These are phyloP conservation scores for Auriscalpium orientale DNA, from an alignment of 768 basidiomycete genomes.

Conservation along the genomic window DNA sequence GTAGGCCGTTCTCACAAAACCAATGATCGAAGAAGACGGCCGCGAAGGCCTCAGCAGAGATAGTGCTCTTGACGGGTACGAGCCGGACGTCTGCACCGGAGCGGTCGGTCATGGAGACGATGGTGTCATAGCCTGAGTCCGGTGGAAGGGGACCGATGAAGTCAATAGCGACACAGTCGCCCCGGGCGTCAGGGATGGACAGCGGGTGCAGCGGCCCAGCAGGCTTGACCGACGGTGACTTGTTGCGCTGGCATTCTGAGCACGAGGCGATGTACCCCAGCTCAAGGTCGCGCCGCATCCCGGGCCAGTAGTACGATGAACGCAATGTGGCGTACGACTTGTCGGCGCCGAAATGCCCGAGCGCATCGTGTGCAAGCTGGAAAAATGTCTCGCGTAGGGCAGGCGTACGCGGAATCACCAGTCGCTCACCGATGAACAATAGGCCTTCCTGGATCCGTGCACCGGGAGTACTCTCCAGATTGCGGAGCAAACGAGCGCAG, in stretches of 20 bases:
- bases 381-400: conserved; percentile 6
- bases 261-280: conserved; percentile 22
- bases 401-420: conserved; percentile 16
- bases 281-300: conserved; percentile 23
- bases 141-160: conserved; percentile 25
- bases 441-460: conserved; percentile 6
- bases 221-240: conserved; percentile 18
- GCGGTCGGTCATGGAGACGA: conserved; percentile 21
- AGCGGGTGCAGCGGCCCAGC: conserved; percentile 20
- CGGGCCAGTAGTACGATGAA: conserved; percentile 9
- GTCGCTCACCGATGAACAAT: conserved; percentile 12
- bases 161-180: conserved; percentile 21
- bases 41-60: conserved; percentile 14
- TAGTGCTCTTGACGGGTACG: conserved; percentile 1
- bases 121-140: conserved; percentile 18
- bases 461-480: not conserved
- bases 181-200: conserved; percentile 15
- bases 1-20: conserved; percentile 26
- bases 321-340: conserved; percentile 7
- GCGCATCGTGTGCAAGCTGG: conserved; percentile 3
- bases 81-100: conserved; percentile 10
- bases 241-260: conserved; percentile 24
- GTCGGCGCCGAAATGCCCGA: conserved; percentile 10
- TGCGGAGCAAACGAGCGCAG: not conserved
- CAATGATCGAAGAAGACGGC: conserved; percentile 20